These are phyloP conservation scores for Claviceps humidiphila DNA, from an alignment of 2,329 filamentous ascomycete genomes.

Conservation along the genomic window DNA sequence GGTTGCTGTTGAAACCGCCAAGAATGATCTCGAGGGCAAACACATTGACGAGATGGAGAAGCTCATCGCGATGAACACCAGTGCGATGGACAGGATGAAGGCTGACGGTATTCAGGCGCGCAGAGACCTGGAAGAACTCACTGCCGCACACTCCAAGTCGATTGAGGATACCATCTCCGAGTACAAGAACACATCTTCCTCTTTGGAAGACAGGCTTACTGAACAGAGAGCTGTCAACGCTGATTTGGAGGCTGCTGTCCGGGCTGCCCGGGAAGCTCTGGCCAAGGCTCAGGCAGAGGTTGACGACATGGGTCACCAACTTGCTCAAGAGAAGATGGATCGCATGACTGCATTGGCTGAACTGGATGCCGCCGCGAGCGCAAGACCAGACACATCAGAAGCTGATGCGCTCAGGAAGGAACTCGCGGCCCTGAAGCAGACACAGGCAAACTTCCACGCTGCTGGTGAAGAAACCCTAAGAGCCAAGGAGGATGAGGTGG, in stretches of 20 bases:
- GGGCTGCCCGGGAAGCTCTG: slow-evolving; percentile 28
- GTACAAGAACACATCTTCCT: slow-evolving; percentile 20
- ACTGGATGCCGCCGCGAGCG: slow-evolving; percentile 43
- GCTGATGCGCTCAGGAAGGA: slow-evolving; percentile 38
- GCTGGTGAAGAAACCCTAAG: slow-evolving; percentile 19
- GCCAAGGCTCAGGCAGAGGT: slow-evolving; percentile 33
- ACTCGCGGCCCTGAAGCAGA: slow-evolving; percentile 33
- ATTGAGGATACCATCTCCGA: slow-evolving; percentile 28
- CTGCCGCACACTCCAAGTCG: slow-evolving; percentile 22
- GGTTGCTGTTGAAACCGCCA: slow-evolving; percentile 31
- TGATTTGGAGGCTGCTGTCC: slow-evolving; percentile 23
- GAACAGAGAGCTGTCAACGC: slow-evolving; percentile 22
- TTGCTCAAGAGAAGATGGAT: slow-evolving; percentile 47
- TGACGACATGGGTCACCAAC: slow-evolving; percentile 36
- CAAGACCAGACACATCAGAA: slow-evolving; percentile 42
- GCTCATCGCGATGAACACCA: slow-evolving; percentile 27
- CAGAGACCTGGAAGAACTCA: slow-evolving; percentile 31
- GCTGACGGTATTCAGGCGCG: slow-evolving; percentile 23
- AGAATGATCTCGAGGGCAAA: slow-evolving; percentile 30
- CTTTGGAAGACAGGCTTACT: slow-evolving; percentile 22
- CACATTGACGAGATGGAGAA: slow-evolving; percentile 35
- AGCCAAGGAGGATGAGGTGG: slow-evolving; percentile 23
- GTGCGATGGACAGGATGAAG: slow-evolving; percentile 28
- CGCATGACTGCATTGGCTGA: slow-evolving; percentile 47
- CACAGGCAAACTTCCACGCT: slow-evolving; percentile 31